Base-by-base conservation (phyloP, 2,329 filamentous ascomycete genomes). In the Cladophialophora psammophila region DNA sequence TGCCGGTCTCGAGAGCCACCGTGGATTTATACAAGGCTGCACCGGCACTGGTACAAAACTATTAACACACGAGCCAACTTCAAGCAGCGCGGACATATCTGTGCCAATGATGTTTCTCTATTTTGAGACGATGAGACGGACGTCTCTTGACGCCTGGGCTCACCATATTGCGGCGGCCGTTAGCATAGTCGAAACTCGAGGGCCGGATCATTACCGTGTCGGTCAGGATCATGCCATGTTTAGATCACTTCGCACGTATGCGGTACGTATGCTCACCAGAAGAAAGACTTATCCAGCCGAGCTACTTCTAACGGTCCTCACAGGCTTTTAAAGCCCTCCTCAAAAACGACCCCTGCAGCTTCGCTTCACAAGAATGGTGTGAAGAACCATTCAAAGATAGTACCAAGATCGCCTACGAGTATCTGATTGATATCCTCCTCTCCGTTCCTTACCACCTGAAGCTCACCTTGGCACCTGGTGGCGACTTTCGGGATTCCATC, bases 81-180 rank as follows among this genome's bases (percentile, higher is more conserved):
- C 58, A 9, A 52, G 9, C 58, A 60, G 42, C 31, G 7, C 26
- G 6, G 26, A 35, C 2, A 42, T 58, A 40, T 60, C 38, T 8
- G 58, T 52, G 15, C 58, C 58, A 1, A 60, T 60, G 58, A 32
- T 60, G 38, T 60, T 60, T 50, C 58, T 60, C 31, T 60, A 60
- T 40, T 60, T 60, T 10, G 58, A 60, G 42, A 60, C 45, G 42
- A 50, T 60, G 58, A 52, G n/a, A 45, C 38, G 31, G 10, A 52
- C 58, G n/a, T 48, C 38, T 4, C 13, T 13, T 50, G 42, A 35
- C 7, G 58, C 40, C 6, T 48, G 40, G 45, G 42, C 58, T 31
- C 58, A 60, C n/a, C 58, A 60, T 12, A 52, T 60, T 20, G 35
- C 40, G 13, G 58, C 58, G 13, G 58, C 58, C 1, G 42, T 52